phyloP scores from a whole-genome alignment of 1,284 basidiomycete species.

The Melanopsichium pennsylvanicum region DNA sequence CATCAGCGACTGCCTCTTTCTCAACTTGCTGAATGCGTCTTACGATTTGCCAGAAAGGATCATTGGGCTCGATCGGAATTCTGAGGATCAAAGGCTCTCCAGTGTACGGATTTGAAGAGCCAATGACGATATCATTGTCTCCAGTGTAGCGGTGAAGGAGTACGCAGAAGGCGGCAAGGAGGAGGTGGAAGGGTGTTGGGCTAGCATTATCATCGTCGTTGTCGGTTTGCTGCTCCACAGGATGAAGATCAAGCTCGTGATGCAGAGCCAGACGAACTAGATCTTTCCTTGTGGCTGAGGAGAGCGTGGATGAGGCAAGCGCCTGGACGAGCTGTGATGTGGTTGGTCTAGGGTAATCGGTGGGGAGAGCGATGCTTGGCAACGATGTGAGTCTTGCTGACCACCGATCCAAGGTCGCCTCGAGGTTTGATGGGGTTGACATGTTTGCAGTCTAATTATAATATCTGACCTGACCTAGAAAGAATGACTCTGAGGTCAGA shows the following conservation, averaged over 20 bases:
- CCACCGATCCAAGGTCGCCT: slow-evolving; percentile 57
- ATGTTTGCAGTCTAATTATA: slow-evolving; percentile 2
- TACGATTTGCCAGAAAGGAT: slow-evolving; percentile 93
- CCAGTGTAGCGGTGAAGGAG: slow-evolving; percentile 94
- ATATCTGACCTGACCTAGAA: not conserved
- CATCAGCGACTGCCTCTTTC: slow-evolving; percentile 81
- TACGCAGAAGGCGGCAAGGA: slow-evolving; percentile 88
- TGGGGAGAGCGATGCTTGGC: slow-evolving; percentile 90
- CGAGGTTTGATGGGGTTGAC: slow-evolving; percentile 15
- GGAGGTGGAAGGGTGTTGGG: slow-evolving; percentile 88
- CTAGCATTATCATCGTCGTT: slow-evolving; percentile 37
- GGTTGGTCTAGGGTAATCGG: slow-evolving; percentile 89
- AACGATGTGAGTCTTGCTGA: slow-evolving; percentile 70
- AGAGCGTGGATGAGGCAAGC: slow-evolving; percentile 52
- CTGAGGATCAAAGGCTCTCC: slow-evolving; percentile 84
- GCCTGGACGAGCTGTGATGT: slow-evolving; percentile 60
- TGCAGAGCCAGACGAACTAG: slow-evolving; percentile 71
- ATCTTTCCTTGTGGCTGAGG: slow-evolving; percentile 45
- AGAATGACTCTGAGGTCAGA: too few relatives aligned
- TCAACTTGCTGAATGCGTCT: slow-evolving; percentile 83
- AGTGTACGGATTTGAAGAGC: slow-evolving; percentile 78
- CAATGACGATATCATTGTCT: slow-evolving; percentile 92
- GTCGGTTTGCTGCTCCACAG: slow-evolving; percentile 68
- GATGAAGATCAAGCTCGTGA: slow-evolving; percentile 76
- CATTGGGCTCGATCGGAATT: slow-evolving; percentile 81